A percentile compares a stretch with the other conserved stretches of the same genome.
Conservation (phyloP, 2,329 filamentous ascomycete species). For the Aspergillus fructus region DNA sequence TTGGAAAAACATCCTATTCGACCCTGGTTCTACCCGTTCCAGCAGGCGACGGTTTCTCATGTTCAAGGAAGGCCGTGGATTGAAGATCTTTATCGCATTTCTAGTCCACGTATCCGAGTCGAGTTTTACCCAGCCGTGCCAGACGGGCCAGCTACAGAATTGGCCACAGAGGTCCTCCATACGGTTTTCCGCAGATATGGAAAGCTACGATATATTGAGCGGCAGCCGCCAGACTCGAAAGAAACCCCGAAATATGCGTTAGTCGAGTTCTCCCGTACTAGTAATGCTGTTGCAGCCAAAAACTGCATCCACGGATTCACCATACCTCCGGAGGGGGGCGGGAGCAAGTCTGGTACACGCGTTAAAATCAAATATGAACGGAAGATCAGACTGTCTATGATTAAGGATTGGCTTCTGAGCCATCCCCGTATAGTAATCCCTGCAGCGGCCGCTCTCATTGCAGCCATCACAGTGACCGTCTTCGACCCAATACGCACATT, state of each 20-base stretch:
- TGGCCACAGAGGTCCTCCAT: constrained; percentile 85
- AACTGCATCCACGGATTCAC: constrained; percentile 89
- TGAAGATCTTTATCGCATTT: constrained; percentile 83
- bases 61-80: constrained; percentile 90
- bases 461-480: constrained; percentile 78
- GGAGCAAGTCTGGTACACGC: constrained; percentile 72
- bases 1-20: constrained; percentile 70
- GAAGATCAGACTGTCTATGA: constrained; percentile 71
- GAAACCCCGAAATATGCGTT: constrained; percentile 75
- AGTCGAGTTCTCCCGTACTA: constrained; percentile 70
- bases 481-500: constrained; percentile 95
- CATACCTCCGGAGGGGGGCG: constrained; percentile 66
- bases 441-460: constrained; percentile 73
- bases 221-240: constrained; percentile 84
- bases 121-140: constrained; percentile 77
- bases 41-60: constrained; percentile 66
- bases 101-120: constrained; percentile 71
- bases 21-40: constrained; percentile 88
- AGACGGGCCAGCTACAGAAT: constrained; percentile 69
- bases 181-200: constrained; percentile 86
- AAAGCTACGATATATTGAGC: constrained; percentile 80
- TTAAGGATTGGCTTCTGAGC: constrained; percentile 81
- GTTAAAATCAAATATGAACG: constrained; percentile 82
- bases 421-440: constrained; percentile 90
- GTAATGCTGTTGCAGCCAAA: constrained; percentile 81